Evolutionary conservation across 1,284 basidiomycete species (phyloP), one percentile per base, ranked within the genome.

Genomic region (Ganoderma meredithae): DNA sequence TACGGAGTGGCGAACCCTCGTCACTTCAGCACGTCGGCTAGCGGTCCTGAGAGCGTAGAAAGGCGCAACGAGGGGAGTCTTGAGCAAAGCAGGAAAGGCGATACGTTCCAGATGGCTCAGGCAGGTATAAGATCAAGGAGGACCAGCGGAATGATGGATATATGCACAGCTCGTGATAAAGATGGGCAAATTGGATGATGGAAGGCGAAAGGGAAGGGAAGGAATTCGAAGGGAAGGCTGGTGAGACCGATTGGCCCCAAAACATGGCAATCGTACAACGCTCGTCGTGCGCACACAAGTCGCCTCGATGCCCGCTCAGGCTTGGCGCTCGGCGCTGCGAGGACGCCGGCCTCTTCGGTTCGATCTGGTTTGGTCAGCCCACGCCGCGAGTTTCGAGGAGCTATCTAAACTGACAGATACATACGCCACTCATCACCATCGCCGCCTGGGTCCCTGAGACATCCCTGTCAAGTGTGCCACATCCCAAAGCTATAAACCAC

Each of bases 231-330:
- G n/a, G n/a, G 60, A 62, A 62, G 60, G 15, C 22, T 41, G 59
- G 41, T n/a, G 39, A 27, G 39, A 60, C 27, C 55, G 58, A 60
- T 60, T 60, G 58, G 40, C 58, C 52, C 64, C 60, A 69, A 47
- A 68, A 69, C 70, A 69, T 67, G 65, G 60, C 65, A 69, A 69
- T 65, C 65, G 65, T 53, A 65, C 67, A 71, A 10, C n/a, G 40
- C 36, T 17, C 31, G 63, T 41, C 7, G 47, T 41, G 44, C n/a
- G 47, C 47, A 60, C 47, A 60, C 58, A 65, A 49, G 62, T 44
- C 27, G 62, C 36, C 39, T 41, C 13, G 39, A 55, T 41, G 49
- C 19, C 55, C 62, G 41, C 25, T 33, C 56, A 25, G 10, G 36
- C 19, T 27, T n/a, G 44, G 33, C 63, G 63, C 63, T 39, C 56